These are phyloP conservation scores for Cytospora paraplurivora DNA, from an alignment of 2,329 filamentous ascomycete genomes.

Conservation along the genomic window DNA sequence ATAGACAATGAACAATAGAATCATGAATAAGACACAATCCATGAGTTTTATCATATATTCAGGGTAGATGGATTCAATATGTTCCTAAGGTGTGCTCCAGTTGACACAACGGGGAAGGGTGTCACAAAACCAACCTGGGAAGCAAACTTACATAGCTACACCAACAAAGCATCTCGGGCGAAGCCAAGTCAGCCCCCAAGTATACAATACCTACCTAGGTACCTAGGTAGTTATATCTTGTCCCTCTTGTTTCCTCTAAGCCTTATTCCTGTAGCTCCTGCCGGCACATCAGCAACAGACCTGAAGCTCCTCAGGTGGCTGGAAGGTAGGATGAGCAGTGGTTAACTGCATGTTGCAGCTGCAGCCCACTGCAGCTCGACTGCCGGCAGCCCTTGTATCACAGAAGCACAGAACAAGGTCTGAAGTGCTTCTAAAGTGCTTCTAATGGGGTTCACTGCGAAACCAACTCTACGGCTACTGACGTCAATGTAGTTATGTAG, in stretches of 20 bases:
- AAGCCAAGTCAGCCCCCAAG: too few species aligned
- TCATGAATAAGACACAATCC: too few species aligned
- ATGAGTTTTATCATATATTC: too few species aligned
- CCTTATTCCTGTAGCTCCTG: neutral
- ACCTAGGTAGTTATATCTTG: constrained; percentile 20
- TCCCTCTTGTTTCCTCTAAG: neutral
- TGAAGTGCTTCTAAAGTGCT: constrained; percentile 9
- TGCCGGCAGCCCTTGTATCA: constrained; percentile 28
- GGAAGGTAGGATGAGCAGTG: neutral
- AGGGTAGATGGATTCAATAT: too few species aligned
- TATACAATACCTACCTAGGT: neutral
- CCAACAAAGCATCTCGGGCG: too few species aligned
- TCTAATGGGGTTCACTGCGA: constrained; percentile 26
- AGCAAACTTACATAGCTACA: neutral
- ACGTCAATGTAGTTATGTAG: constrained; percentile 13
- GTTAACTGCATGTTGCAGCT: constrained; percentile 13
- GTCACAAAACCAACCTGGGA: neutral
- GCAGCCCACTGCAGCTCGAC: constrained; percentile 23
- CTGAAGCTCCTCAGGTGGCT: constrained; percentile 11
- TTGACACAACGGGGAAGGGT: too few species aligned
- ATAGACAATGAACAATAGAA: too few species aligned
- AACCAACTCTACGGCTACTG: constrained; percentile 25
- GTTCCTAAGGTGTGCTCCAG: too few species aligned
- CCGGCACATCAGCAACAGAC: constrained; percentile 17
- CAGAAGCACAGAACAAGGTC: neutral